phyloP scores from a whole-genome alignment of 2,329 filamentous ascomycete species.

The Fusarium sp. region DNA sequence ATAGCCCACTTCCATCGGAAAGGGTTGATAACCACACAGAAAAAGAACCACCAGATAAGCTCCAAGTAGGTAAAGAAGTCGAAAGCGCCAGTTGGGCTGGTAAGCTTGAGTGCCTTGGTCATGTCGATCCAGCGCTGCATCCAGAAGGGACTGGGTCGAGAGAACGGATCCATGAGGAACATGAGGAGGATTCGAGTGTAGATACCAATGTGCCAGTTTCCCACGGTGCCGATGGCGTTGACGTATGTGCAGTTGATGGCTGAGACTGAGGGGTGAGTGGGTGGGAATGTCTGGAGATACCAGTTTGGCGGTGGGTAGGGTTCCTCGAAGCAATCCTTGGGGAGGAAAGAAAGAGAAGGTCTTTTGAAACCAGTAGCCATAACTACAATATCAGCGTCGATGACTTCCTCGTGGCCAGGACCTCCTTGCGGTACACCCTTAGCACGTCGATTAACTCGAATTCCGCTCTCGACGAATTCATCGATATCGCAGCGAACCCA shows the following conservation, averaged over 20 bases:
- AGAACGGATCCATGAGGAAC: slow-evolving; percentile 83
- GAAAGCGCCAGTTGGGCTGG: slow-evolving; percentile 78
- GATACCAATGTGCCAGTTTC: slow-evolving; percentile 90
- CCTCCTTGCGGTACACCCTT: slow-evolving; percentile 81
- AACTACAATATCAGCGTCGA: slow-evolving; percentile 80
- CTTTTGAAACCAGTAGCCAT: slow-evolving; percentile 86
- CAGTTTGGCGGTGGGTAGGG: slow-evolving; percentile 84
- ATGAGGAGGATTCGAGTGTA: slow-evolving; percentile 87
- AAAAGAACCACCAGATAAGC: slow-evolving; percentile 85
- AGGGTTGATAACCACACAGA: slow-evolving; percentile 81
- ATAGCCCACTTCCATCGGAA: slow-evolving; percentile 91
- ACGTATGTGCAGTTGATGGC: slow-evolving; percentile 84
- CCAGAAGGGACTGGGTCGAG: slow-evolving; percentile 74
- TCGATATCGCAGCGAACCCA: slow-evolving; percentile 87
- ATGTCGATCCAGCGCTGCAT: slow-evolving; percentile 91
- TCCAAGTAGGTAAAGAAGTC: slow-evolving; percentile 93
- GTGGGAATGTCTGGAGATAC: slow-evolving; percentile 89
- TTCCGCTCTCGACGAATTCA: slow-evolving; percentile 68
- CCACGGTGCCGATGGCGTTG: slow-evolving; percentile 81
- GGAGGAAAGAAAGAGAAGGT: slow-evolving; percentile 77
- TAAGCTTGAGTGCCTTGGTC: slow-evolving; percentile 75
- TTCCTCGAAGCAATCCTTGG: slow-evolving; percentile 74
- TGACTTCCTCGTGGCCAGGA: slow-evolving; percentile 70
- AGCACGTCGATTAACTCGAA: slow-evolving; percentile 75
- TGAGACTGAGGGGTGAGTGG: slow-evolving; percentile 75